Conservation (phyloP, 1,284 basidiomycete genomes). For the Sporisorium scitamineum region DNA sequence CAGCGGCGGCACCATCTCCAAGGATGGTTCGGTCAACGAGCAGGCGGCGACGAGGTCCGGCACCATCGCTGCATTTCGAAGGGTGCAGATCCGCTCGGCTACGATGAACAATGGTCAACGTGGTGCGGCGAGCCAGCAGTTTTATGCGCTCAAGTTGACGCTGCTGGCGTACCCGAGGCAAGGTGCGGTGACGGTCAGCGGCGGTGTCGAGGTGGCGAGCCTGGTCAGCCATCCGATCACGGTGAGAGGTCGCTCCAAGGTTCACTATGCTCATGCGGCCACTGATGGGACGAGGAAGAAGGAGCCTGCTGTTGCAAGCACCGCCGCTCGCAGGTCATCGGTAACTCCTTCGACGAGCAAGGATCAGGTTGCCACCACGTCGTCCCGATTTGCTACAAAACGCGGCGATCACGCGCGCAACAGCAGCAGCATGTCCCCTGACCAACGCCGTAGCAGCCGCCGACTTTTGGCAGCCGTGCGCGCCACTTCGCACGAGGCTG, state of each 20-base stretch:
- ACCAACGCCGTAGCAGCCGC: conserved; percentile 21
- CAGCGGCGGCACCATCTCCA: conserved; percentile 23
- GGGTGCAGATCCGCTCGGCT: conserved; percentile 50
- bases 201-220: conserved; percentile 32
- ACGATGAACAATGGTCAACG: conserved; percentile 53
- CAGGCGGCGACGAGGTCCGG: conserved; percentile 15
- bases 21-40: conserved; percentile 31
- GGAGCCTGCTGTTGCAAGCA: not conserved
- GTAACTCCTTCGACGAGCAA: not conserved
- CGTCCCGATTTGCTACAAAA: not conserved
- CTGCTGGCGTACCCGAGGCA: conserved; percentile 28
- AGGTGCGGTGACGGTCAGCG: not conserved
- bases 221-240: conserved; percentile 41
- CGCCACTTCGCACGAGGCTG: not conserved
- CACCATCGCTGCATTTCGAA: conserved; percentile 37
- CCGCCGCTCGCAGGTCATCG: not conserved
- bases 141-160: conserved; percentile 48
- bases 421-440: not conserved
- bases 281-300: not conserved
- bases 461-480: conserved; percentile 1
- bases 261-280: conserved; percentile 30
- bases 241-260: conserved; percentile 45
- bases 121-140: conserved; percentile 44
- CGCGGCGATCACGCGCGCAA: not conserved
- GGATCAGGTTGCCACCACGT: not conserved